Evolutionary conservation across 805 yeast genomes (phyloP).

Genomic region (Candida sakaeoensis): DNA sequence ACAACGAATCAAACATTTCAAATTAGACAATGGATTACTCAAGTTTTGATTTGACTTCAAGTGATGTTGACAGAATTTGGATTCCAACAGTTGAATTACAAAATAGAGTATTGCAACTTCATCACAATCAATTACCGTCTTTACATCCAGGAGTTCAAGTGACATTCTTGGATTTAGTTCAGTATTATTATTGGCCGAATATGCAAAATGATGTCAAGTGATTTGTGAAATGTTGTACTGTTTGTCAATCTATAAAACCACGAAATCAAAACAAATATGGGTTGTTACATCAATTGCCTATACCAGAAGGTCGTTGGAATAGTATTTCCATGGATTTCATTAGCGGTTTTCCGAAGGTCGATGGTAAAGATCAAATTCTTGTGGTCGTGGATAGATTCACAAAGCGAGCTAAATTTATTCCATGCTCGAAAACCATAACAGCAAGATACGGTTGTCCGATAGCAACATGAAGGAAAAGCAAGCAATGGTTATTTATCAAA

Average conservation of each 20-base stretch:
- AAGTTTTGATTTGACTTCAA: too few relatives aligned
- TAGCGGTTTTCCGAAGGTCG: neutral
- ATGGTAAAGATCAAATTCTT: neutral
- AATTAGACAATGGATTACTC: too few relatives aligned
- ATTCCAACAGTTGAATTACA: too few relatives aligned
- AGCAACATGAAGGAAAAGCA: too few relatives aligned
- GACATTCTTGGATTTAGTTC: neutral
- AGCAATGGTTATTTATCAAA: too few relatives aligned
- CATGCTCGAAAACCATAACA: too few relatives aligned
- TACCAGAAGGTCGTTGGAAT: neutral
- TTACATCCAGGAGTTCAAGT: neutral
- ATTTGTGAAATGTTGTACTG: neutral
- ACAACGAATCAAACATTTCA: neutral
- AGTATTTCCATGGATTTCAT: neutral
- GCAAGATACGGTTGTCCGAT: too few relatives aligned
- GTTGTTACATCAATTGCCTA: neutral
- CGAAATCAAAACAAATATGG: neutral
- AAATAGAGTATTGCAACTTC: too few relatives aligned
- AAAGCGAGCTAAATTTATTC: too few relatives aligned
- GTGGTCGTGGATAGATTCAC: neutral
- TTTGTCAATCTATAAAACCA: neutral
- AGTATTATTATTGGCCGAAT: neutral
- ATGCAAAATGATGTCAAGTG: neutral
- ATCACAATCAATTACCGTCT: too few relatives aligned
- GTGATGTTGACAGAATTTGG: too few relatives aligned